Evolutionary conservation across 805 yeast species (phyloP).

Genomic region (Pichia cephalocereana): DNA sequence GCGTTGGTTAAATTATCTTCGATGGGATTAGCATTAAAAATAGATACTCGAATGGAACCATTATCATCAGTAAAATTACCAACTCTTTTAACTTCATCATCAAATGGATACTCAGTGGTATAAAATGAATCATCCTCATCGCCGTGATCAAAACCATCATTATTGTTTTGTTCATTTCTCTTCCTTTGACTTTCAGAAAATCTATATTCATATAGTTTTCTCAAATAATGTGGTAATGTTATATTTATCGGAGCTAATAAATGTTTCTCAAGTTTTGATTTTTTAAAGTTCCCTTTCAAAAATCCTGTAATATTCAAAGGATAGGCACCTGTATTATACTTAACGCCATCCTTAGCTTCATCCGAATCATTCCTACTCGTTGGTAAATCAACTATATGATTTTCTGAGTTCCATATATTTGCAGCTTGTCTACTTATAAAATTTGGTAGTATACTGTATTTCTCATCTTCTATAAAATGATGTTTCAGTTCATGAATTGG

Average conservation of each 20-base stretch:
- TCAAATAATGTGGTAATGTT: slow-evolving; percentile 24
- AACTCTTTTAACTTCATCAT: slow-evolving; percentile 7
- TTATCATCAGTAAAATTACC: slow-evolving; percentile 22
- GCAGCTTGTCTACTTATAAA: slow-evolving; percentile 38
- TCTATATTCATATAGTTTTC: slow-evolving; percentile 16
- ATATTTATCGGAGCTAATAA: slow-evolving; percentile 17
- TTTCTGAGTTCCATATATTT: slow-evolving; percentile 42
- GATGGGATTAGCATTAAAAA: slow-evolving; percentile 11
- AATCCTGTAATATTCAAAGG: slow-evolving; percentile 40
- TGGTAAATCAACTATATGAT: slow-evolving; percentile 14
- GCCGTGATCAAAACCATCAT: not conserved
- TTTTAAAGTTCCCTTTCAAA: slow-evolving; percentile 32
- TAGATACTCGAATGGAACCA: slow-evolving; percentile 16
- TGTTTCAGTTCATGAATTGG: slow-evolving; percentile 36
- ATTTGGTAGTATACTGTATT: slow-evolving; percentile 53
- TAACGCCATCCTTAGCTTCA: slow-evolving; percentile 5
- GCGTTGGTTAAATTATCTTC: not conserved
- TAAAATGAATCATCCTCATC: not conserved
- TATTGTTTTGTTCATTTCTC: slow-evolving; percentile 2
- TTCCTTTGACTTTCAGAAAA: slow-evolving; percentile 5
- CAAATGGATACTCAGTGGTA: not conserved
- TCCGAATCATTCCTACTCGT: slow-evolving; percentile 9
- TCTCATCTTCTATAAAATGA: slow-evolving; percentile 40
- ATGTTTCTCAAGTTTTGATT: not conserved
- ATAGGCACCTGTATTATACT: slow-evolving; percentile 23